Evolutionary conservation across 2,329 filamentous ascomycete genomes (phyloP).

Genomic region (Sporothrix pallida): DNA sequence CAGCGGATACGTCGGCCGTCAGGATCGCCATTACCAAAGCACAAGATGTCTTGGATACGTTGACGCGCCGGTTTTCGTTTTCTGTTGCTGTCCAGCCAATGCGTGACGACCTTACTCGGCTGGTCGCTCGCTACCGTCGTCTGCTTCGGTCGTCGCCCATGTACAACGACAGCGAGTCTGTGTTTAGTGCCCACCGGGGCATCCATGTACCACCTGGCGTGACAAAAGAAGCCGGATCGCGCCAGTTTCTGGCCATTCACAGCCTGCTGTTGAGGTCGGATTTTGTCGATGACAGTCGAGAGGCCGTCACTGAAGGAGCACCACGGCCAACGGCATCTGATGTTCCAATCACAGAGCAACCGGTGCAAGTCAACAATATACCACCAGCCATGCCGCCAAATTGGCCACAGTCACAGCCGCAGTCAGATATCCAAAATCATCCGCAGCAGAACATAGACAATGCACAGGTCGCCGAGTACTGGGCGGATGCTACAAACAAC

Average conservation of each 20-base stretch:
- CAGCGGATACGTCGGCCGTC: background rate
- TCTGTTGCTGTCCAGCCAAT: slow-evolving; percentile 18
- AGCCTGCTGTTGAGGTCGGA: slow-evolving; percentile 20
- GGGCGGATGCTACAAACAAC: background rate
- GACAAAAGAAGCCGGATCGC: slow-evolving; percentile 18
- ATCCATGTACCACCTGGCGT: slow-evolving; percentile 3
- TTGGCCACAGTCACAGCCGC: background rate
- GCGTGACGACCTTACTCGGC: slow-evolving; percentile 8
- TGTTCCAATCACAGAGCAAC: background rate
- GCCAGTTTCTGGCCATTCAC: slow-evolving; percentile 23
- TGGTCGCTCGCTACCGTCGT: background rate
- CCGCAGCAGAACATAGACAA: background rate
- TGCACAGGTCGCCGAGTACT: background rate
- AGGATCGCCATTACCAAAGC: slow-evolving; percentile 19
- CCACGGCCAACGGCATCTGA: background rate
- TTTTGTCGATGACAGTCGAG: slow-evolving; percentile 27
- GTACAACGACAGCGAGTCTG: slow-evolving; percentile 7
- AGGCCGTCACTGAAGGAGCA: slow-evolving; percentile 12
- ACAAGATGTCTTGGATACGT: slow-evolving; percentile 5
- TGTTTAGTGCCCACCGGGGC: slow-evolving; percentile 16
- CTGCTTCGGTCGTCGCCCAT: background rate
- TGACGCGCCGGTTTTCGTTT: slow-evolving; percentile 21
- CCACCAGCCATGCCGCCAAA: background rate
- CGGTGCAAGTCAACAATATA: background rate
- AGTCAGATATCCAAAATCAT: too few relatives aligned